Conservation (phyloP, 129 eudicot species). For the Tagetes erecta region DNA sequence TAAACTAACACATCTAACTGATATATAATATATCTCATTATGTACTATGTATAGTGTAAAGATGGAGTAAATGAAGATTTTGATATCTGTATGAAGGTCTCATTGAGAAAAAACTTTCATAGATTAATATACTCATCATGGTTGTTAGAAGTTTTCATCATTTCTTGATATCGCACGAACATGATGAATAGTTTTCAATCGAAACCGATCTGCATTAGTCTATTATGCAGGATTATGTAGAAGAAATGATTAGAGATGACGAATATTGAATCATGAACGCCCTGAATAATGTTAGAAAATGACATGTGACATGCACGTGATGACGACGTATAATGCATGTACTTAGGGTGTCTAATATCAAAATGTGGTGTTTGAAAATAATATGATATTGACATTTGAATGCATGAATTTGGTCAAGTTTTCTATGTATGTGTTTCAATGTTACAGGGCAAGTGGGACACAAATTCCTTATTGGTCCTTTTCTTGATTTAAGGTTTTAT, state of each 20-base stretch:
- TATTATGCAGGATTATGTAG: not conserved
- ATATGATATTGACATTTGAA: constrained; percentile 20
- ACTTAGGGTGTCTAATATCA: constrained; percentile 25
- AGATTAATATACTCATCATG: constrained; percentile 2
- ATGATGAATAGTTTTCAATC: not conserved
- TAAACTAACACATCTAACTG: constrained; percentile 38
- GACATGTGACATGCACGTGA: constrained; percentile 36
- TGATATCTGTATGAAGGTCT: constrained; percentile 20
- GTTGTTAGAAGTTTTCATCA: not conserved
- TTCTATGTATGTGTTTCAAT: constrained; percentile 29
- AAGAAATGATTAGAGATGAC: not conserved
- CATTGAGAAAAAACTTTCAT: constrained; percentile 15
- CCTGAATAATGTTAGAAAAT: not conserved
- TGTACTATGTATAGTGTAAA: constrained; percentile 29
- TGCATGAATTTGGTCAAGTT: constrained; percentile 51
- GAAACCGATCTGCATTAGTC: not conserved
- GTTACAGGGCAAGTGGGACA: constrained; percentile 25
- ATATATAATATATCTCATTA: not conserved
- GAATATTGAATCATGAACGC: not conserved
- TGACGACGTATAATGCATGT: constrained; percentile 17
- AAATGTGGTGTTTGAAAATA: constrained; percentile 35
- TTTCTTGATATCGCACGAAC: not conserved
- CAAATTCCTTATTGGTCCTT: constrained; percentile 1
- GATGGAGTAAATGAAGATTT: constrained; percentile 26
- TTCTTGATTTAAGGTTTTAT: constrained; percentile 28